These are phyloP conservation scores for Pseudogymnoascus sp. DNA, from an alignment of 2,329 filamentous ascomycete species.

Conservation along the genomic window DNA sequence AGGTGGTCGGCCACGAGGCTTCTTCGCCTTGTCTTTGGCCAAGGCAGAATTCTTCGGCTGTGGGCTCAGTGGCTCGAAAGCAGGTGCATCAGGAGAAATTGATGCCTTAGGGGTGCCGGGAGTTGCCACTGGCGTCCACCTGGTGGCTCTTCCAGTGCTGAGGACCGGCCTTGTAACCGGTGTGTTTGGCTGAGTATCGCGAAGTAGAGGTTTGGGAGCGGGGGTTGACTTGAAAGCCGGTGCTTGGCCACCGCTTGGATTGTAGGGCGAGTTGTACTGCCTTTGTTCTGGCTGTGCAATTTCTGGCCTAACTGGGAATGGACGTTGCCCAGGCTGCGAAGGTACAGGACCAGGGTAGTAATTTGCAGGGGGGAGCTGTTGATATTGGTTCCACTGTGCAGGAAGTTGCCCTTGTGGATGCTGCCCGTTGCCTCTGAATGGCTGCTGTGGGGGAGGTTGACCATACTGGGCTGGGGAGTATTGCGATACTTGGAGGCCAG, in stretches of 20 bases:
- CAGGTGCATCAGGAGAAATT: slow-evolving; percentile 41
- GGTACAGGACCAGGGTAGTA: slow-evolving; percentile 20
- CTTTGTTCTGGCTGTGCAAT: slow-evolving; percentile 21
- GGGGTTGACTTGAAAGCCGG: slow-evolving; percentile 12
- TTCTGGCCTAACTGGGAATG: slow-evolving; percentile 12
- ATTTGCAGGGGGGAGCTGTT: slow-evolving; percentile 15
- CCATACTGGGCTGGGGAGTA: not conserved
- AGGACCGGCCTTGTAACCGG: slow-evolving; percentile 17
- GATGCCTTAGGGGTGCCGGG: slow-evolving; percentile 46
- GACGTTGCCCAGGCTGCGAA: slow-evolving; percentile 9
- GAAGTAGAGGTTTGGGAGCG: slow-evolving; percentile 14
- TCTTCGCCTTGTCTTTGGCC: slow-evolving; percentile 12
- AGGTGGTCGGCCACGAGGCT: slow-evolving; percentile 13
- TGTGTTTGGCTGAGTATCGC: slow-evolving; percentile 20
- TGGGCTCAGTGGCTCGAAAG: slow-evolving; percentile 52
- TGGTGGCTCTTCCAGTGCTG: slow-evolving; percentile 39
- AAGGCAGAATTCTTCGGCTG: slow-evolving; percentile 31
- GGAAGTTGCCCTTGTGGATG: slow-evolving; percentile 13
- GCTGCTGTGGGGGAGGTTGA: slow-evolving; percentile 4
- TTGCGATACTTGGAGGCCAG: not conserved
- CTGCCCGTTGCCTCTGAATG: slow-evolving; percentile 2
- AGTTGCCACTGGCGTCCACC: slow-evolving; percentile 49
- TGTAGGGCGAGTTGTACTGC: slow-evolving; percentile 29
- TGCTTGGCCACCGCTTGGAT: slow-evolving; percentile 21
- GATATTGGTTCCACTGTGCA: slow-evolving; percentile 15